Evolutionary conservation across 2,329 filamentous ascomycete species (phyloP).

Genomic region (Mollisiaceae sp.): DNA sequence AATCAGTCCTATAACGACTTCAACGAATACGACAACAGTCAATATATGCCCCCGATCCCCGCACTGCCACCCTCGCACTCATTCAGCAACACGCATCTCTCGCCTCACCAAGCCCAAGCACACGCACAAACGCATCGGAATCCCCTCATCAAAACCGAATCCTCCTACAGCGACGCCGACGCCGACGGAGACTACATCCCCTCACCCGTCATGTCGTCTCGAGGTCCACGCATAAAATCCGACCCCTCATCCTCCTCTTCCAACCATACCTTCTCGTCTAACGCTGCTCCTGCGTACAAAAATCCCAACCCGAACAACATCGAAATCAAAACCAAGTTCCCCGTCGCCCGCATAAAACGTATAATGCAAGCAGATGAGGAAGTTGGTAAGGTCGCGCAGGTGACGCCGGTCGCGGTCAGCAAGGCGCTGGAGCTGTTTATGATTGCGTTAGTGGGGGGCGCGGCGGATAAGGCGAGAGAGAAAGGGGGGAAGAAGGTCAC

Average conservation of each 20-base stretch:
- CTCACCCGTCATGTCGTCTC: constrained; percentile 28
- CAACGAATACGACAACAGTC: constrained; percentile 25
- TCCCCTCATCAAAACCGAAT: constrained; percentile 21
- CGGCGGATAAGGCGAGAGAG: constrained; percentile 80
- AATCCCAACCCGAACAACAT: constrained; percentile 52
- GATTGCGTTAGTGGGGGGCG: constrained; percentile 89
- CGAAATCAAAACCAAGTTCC: constrained; percentile 92
- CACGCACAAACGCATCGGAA: constrained; percentile 10
- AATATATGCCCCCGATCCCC: constrained; percentile 41
- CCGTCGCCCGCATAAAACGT: constrained; percentile 94
- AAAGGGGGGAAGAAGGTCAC: constrained; percentile 90
- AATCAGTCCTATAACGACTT: constrained; percentile 25
- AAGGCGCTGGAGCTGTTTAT: constrained; percentile 98
- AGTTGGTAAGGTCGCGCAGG: constrained; percentile 96
- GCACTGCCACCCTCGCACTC: constrained; percentile 36
- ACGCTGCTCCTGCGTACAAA: constrained; percentile 42
- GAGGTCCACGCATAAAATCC: constrained; percentile 24
- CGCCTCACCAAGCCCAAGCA: constrained; percentile 2
- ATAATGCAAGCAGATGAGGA: constrained; percentile 99
- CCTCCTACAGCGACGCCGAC: constrained; percentile 20
- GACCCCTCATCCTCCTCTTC: constrained; percentile 20
- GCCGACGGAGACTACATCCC: constrained; percentile 6
- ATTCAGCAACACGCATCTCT: constrained; percentile 20
- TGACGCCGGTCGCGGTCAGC: constrained; percentile 92
- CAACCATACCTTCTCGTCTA: constrained; percentile 2